These are phyloP conservation scores for Exidia glandulosa DNA, from an alignment of 768 basidiomycete genomes.

Conservation along the genomic window DNA sequence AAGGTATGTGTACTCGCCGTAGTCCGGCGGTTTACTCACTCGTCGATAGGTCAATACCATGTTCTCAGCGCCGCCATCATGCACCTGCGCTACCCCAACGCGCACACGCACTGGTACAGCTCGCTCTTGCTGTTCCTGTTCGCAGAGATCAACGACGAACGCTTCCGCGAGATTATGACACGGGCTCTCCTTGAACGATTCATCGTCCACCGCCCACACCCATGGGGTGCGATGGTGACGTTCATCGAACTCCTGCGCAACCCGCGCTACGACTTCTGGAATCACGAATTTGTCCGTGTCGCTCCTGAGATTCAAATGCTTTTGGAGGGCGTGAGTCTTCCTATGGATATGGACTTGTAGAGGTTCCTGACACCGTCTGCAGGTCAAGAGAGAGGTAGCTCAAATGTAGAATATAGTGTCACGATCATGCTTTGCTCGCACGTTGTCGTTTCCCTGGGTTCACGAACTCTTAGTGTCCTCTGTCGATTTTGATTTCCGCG, in stretches of 20 bases:
- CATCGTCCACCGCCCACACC: conserved; percentile 89
- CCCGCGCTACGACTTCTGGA: conserved; percentile 85
- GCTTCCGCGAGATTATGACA: conserved; percentile 72
- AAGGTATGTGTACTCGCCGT: conserved; percentile 47
- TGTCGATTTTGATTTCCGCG: background rate
- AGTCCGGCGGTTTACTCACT: conserved; percentile 1
- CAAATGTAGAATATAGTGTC: background rate
- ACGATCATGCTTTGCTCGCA: background rate
- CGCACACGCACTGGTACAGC: conserved; percentile 98
- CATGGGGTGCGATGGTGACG: conserved; percentile 89
- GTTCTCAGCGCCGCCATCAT: conserved; percentile 86
- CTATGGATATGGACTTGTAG: background rate
- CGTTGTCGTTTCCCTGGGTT: background rate
- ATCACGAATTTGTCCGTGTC: conserved; percentile 72
- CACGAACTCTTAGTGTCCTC: background rate
- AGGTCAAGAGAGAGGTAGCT: background rate
- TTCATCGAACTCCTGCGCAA: conserved; percentile 91
- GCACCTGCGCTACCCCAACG: conserved; percentile 94
- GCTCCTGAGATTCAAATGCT: conserved; percentile 79
- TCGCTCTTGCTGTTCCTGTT: conserved; percentile 84
- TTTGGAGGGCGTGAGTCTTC: conserved; percentile 61
- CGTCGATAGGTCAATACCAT: conserved; percentile 76
- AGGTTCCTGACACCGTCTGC: background rate
- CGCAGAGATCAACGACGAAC: conserved; percentile 62
- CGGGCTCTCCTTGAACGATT: conserved; percentile 89